Percentiles rank a stretch among this genome's conserved stretches.
Conservation (phyloP, 2,329 filamentous ascomycete species). For the Sporothrix pallida region DNA sequence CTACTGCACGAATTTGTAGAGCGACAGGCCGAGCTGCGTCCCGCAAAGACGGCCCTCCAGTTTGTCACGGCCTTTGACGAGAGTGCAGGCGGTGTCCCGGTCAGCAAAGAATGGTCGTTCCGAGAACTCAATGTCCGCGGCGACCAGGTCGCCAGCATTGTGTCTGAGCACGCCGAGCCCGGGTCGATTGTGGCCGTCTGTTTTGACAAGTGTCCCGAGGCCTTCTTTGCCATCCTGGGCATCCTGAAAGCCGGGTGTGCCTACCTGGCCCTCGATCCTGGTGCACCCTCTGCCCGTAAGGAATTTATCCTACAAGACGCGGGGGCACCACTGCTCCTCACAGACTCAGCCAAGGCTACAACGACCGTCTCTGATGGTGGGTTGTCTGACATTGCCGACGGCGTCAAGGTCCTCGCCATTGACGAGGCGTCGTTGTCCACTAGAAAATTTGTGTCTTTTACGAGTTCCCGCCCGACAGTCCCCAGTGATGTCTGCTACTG, state of each 20-base stretch:
- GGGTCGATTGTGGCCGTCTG: slow-evolving; percentile 75
- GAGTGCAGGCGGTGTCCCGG: slow-evolving; percentile 44
- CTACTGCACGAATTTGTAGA: slow-evolving; percentile 84
- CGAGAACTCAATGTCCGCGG: slow-evolving; percentile 71
- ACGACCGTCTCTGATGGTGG: slow-evolving; percentile 20
- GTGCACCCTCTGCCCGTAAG: slow-evolving; percentile 73
- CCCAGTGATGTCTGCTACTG: slow-evolving; percentile 73
- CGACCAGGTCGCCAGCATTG: slow-evolving; percentile 72
- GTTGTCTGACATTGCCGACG: slow-evolving; percentile 45
- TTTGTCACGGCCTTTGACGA: slow-evolving; percentile 67
- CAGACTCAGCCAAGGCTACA: slow-evolving; percentile 46
- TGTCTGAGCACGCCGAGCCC: slow-evolving; percentile 56
- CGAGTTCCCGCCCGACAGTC: slow-evolving; percentile 40
- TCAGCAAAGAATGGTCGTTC: slow-evolving; percentile 72
- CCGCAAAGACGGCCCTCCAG: slow-evolving; percentile 72
- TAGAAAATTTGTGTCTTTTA: neutral
- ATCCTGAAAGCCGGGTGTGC: slow-evolving; percentile 82
- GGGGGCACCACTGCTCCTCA: slow-evolving; percentile 66
- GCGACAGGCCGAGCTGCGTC: slow-evolving; percentile 58
- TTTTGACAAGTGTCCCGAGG: slow-evolving; percentile 85
- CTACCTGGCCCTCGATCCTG: slow-evolving; percentile 80
- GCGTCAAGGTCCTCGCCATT: slow-evolving; percentile 46
- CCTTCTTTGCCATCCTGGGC: slow-evolving; percentile 80
- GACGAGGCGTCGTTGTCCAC: slow-evolving; percentile 44
- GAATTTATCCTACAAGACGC: slow-evolving; percentile 81